These are phyloP conservation scores for Phaeotremella fagi DNA, from an alignment of 768 basidiomycete genomes.

Conservation along the genomic window DNA sequence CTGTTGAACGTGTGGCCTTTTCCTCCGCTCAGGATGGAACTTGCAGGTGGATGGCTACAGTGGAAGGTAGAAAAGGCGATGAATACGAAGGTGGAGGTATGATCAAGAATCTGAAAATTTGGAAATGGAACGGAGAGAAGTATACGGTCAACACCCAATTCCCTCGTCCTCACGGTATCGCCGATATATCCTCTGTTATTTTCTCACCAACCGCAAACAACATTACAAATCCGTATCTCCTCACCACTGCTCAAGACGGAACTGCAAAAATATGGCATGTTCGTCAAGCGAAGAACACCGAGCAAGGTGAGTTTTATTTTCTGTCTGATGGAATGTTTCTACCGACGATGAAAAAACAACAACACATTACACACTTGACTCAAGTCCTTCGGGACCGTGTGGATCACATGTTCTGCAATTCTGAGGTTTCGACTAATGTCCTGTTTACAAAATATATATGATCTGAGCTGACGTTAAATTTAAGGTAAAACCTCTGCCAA, in stretches of 20 bases:
- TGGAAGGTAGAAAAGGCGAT: constrained; percentile 69
- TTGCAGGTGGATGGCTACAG: constrained; percentile 88
- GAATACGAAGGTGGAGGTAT: constrained; percentile 60
- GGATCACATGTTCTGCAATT: constrained; percentile 48
- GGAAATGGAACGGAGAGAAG: constrained; percentile 69
- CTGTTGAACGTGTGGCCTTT: constrained; percentile 66
- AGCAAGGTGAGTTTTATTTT: constrained; percentile 53
- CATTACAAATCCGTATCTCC: constrained; percentile 51
- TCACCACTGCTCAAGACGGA: constrained; percentile 64
- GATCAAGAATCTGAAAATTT: constrained; percentile 76
- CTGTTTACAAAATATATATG: not conserved
- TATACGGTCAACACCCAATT: constrained; percentile 74
- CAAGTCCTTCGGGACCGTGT: constrained; percentile 30
- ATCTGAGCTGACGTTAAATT: not conserved
- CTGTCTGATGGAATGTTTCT: constrained; percentile 1
- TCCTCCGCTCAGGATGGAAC: constrained; percentile 50
- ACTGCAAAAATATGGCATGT: constrained; percentile 76
- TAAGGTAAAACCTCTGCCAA: constrained; percentile 36
- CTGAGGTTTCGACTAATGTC: constrained; percentile 23
- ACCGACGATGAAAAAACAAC: constrained; percentile 37
- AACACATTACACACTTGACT: constrained; percentile 43
- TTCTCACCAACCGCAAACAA: constrained; percentile 58
- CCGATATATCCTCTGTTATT: constrained; percentile 59
- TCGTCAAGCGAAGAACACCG: constrained; percentile 53
- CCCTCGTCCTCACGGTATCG: constrained; percentile 74